These are phyloP conservation scores for Metschnikowia santaceciliae DNA, from an alignment of 805 yeast genomes.

Conservation along the genomic window DNA sequence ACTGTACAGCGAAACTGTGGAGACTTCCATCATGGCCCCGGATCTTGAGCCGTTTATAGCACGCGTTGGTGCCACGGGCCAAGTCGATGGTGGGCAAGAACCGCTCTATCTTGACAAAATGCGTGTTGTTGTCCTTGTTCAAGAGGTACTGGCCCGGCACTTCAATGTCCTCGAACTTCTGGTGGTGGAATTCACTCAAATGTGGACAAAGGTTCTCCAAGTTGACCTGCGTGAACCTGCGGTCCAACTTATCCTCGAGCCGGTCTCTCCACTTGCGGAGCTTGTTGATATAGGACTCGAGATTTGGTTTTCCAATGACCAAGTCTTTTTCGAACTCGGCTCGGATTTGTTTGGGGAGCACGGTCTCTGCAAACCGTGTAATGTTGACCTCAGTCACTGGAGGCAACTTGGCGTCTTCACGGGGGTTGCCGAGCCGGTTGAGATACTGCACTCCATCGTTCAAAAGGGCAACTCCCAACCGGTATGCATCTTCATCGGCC, in stretches of 20 bases:
- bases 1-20: slow-evolving; percentile 93
- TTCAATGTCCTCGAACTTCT: slow-evolving; percentile 95
- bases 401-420: slow-evolving; percentile 84
- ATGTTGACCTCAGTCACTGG: slow-evolving; percentile 88
- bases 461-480: slow-evolving; percentile 85
- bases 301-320: slow-evolving; percentile 78
- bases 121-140: slow-evolving; percentile 83
- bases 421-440: slow-evolving; percentile 80
- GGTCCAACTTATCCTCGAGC: slow-evolving; percentile 84
- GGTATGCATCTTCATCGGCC: slow-evolving; percentile 93
- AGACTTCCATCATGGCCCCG: slow-evolving; percentile 91
- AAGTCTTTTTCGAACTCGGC: slow-evolving; percentile 91
- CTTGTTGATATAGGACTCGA: slow-evolving; percentile 80
- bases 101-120: slow-evolving; percentile 88
- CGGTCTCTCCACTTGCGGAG: slow-evolving; percentile 90
- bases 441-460: slow-evolving; percentile 91
- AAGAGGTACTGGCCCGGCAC: slow-evolving; percentile 94
- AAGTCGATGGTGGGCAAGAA: slow-evolving; percentile 86
- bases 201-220: slow-evolving; percentile 92
- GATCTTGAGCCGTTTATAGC: slow-evolving; percentile 83
- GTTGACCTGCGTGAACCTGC: slow-evolving; percentile 74
- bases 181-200: slow-evolving; percentile 94
- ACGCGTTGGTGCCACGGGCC: slow-evolving; percentile 84
- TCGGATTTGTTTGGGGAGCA: slow-evolving; percentile 81
- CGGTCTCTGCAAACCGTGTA: slow-evolving; percentile 86